Base-by-base conservation (phyloP, 202 grass and related monocot genomes). In the Musa balbisiana region DNA sequence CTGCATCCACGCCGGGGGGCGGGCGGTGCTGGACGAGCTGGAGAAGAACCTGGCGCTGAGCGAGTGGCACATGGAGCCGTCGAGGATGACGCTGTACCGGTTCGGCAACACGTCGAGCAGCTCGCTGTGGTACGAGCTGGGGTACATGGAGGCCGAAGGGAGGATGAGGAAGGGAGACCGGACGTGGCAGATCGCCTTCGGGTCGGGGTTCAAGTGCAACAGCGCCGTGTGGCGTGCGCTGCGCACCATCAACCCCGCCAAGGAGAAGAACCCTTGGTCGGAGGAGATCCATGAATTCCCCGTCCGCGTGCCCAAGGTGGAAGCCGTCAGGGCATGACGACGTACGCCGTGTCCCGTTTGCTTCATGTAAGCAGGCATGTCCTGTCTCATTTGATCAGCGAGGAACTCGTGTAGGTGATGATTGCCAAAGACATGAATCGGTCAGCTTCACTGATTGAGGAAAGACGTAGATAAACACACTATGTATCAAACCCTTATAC, bases 81-180 rank as follows among this genome's bases (percentile, higher is more conserved):
- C 89, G 0, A 26, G 89, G 78, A 98, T 98, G 95, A 98, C 91
- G 51, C 22, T 99, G 5, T 79, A 92, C 69, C 77, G 91, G 14
- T 99, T 85, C 81, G 95, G 95, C 0, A 99, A 99, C 82, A 99
- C 95, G 0, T 94, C 91, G 1, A 99, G 95, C 80, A 99, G 95
- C 87, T 94, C 91, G 43, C 82, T 94, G 2, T 94, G 95, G 95
- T 94, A 99, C 64, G 91, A 94, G 81, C 85, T 99, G 0, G 91
- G 85, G 0, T 99, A 99, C 85, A 73, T 89, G 10, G 95, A 99
- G 80, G 91, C 87, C 0, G 74, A 94, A 74, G 95, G 95, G 0
- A 64, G 95, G 16, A 90, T 99, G 5, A 74, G 83, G 1, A 69
- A 62, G 1, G 91, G 95, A 0, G 64, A 99, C 74, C 83, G 82